Percentiles rank a stretch among this genome's conserved stretches.
Conservation (phyloP, 164 flowering plant species). For the Protea cynaroides region DNA sequence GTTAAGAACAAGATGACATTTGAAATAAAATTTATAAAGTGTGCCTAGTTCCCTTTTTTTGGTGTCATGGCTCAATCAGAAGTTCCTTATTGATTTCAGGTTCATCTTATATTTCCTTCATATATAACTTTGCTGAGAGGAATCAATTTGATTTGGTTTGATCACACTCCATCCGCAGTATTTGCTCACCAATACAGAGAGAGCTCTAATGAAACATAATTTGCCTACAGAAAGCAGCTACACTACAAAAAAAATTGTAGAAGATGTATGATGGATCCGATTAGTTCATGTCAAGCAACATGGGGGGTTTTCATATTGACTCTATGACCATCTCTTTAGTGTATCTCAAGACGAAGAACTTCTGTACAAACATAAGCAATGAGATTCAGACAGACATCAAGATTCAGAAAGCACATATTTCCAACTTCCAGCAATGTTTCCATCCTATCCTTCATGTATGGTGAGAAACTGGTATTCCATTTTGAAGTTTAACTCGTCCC, state of each 20-base stretch:
- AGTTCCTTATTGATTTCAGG: too few relatives aligned
- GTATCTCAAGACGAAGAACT: slow-evolving; percentile 77
- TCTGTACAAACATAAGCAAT: slow-evolving; percentile 56
- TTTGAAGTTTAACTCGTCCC: not conserved
- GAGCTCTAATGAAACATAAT: slow-evolving; percentile 1
- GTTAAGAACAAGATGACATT: too few relatives aligned
- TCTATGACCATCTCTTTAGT: slow-evolving; percentile 62
- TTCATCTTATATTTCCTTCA: too few relatives aligned
- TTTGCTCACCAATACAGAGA: slow-evolving; percentile 1
- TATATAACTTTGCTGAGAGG: too few relatives aligned
- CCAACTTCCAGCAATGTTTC: slow-evolving; percentile 55
- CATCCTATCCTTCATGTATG: slow-evolving; percentile 6
- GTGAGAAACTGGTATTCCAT: not conserved
- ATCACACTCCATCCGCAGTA: not conserved
- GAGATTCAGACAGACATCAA: slow-evolving; percentile 82
- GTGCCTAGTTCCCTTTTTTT: too few relatives aligned
- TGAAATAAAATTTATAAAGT: too few relatives aligned
- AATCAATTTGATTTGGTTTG: not conserved
- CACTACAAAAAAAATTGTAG: slow-evolving; percentile 69
- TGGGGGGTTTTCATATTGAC: slow-evolving; percentile 62
- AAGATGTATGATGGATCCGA: slow-evolving; percentile 80
- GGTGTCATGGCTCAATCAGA: too few relatives aligned
- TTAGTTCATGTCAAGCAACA: slow-evolving; percentile 67
- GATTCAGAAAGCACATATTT: slow-evolving; percentile 78
- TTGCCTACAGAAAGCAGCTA: slow-evolving; percentile 63